phyloP scores from a whole-genome alignment of 2,329 filamentous ascomycete species.

The Ambrosiella xylebori region DNA sequence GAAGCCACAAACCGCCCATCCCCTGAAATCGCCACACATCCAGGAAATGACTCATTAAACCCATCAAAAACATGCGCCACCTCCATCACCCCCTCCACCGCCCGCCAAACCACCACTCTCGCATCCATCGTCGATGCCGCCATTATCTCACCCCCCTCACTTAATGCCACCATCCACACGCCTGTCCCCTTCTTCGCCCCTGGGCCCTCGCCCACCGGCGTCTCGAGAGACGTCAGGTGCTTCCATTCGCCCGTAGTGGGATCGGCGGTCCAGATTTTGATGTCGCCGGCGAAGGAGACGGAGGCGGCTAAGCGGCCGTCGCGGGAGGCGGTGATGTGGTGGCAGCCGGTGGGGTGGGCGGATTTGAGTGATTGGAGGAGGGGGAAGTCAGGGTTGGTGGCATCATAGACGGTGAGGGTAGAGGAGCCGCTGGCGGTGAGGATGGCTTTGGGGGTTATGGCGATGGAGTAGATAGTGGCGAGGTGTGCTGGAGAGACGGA shows the following conservation, averaged over 20 bases:
- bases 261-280: slow-evolving; percentile 61
- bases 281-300: slow-evolving; percentile 75
- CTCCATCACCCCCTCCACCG: slow-evolving; percentile 58
- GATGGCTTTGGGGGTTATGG: slow-evolving; percentile 54
- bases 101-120: slow-evolving; percentile 8
- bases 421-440: slow-evolving; percentile 77
- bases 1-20: slow-evolving; percentile 79
- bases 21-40: slow-evolving; percentile 62
- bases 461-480: slow-evolving; percentile 70
- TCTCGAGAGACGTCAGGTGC: slow-evolving; percentile 20
- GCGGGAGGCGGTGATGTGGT: slow-evolving; percentile 60
- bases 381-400: slow-evolving; percentile 51
- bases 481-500: slow-evolving; percentile 45
- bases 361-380: slow-evolving; percentile 61
- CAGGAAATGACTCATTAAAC: slow-evolving; percentile 64
- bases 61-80: slow-evolving; percentile 58
- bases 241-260: slow-evolving; percentile 36
- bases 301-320: slow-evolving; percentile 61
- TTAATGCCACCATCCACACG: slow-evolving; percentile 77
- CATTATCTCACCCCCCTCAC: slow-evolving; percentile 65
- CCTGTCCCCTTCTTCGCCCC: slow-evolving; percentile 41
- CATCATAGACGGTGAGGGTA: slow-evolving; percentile 64
- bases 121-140: slow-evolving; percentile 58
- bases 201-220: not conserved
- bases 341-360: slow-evolving; percentile 77